Percentiles rank a stretch among this genome's conserved stretches.
Conservation (phyloP, 371 early-diverging fungal genomes). For the Mortierella sp. region DNA sequence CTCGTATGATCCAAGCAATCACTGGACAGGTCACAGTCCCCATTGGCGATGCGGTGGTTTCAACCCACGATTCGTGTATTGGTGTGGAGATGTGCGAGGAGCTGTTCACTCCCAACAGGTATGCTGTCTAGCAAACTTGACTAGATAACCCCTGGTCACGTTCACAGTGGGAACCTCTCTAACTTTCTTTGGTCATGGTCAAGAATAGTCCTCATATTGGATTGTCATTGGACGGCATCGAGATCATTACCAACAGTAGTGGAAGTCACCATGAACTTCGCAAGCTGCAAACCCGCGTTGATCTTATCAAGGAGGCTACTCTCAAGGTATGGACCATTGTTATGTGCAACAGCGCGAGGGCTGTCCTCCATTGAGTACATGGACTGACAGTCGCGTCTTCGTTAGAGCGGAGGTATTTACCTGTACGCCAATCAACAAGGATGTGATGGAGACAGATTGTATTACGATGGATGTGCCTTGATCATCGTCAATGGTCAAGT, state of each 20-base stretch:
- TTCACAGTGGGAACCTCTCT: too few relatives aligned
- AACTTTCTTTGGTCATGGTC: slow-evolving; percentile 4
- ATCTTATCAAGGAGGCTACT: slow-evolving; percentile 91
- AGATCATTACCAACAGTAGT: slow-evolving; percentile 94
- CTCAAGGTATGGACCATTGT: slow-evolving; percentile 66
- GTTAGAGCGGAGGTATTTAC: slow-evolving; percentile 89
- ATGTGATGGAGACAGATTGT: slow-evolving; percentile 98
- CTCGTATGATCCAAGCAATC: slow-evolving; percentile 79
- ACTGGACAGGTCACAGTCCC: slow-evolving; percentile 75
- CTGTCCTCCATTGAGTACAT: not conserved
- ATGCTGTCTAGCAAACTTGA: slow-evolving; percentile 2
- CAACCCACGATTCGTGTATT: slow-evolving; percentile 78
- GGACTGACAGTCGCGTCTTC: not conserved
- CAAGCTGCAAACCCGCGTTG: slow-evolving; percentile 86
- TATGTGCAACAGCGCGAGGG: not conserved
- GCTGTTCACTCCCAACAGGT: slow-evolving; percentile 92
- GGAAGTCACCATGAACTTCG: slow-evolving; percentile 94
- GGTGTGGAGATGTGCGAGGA: slow-evolving; percentile 98
- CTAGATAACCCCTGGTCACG: too few relatives aligned
- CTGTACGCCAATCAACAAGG: slow-evolving; percentile 97
- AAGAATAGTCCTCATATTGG: slow-evolving; percentile 87
- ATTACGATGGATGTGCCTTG: slow-evolving; percentile 96
- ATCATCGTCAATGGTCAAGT: slow-evolving; percentile 91
- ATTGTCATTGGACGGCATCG: slow-evolving; percentile 95
- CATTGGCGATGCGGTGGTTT: slow-evolving; percentile 38